Percentiles rank a stretch among this genome's conserved stretches.
Evolutionary conservation across 192 early-diverging fungal species (phyloP).

Genomic region (Coemansia sp.): DNA sequence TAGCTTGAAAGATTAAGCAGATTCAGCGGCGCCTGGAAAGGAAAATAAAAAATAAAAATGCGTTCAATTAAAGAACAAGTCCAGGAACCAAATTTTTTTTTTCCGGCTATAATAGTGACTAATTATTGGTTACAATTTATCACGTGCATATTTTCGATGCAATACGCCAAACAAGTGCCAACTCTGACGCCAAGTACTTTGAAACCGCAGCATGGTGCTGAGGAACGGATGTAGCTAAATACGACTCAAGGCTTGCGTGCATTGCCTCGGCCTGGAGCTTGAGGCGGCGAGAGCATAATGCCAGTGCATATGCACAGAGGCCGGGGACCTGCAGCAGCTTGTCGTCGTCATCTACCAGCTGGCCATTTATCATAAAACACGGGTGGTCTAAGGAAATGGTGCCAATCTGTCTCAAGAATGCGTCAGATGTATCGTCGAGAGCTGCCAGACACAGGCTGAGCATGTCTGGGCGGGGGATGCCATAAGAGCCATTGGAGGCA

Average conservation of each 20-base stretch:
- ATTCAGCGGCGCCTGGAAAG: not conserved
- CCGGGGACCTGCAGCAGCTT: slow-evolving; percentile 25
- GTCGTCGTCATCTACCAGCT: slow-evolving; percentile 24
- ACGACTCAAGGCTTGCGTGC: slow-evolving; percentile 1
- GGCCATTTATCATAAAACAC: slow-evolving; percentile 15
- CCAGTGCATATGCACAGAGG: slow-evolving; percentile 2
- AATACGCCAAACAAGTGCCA: slow-evolving; percentile 1
- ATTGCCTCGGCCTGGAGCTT: not conserved
- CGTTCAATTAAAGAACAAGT: not conserved
- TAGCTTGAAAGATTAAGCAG: not conserved
- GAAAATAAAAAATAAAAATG: not conserved
- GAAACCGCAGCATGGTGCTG: not conserved
- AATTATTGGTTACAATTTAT: not conserved
- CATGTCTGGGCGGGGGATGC: slow-evolving; percentile 6
- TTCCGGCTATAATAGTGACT: not conserved
- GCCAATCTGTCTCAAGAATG: slow-evolving; percentile 16
- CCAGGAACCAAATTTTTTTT: not conserved
- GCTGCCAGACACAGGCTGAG: slow-evolving; percentile 30
- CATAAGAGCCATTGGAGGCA: not conserved
- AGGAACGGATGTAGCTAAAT: not conserved
- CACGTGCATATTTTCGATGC: not conserved
- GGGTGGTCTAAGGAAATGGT: slow-evolving; percentile 7
- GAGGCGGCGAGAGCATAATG: slow-evolving; percentile 6
- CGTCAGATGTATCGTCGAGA: slow-evolving; percentile 22
- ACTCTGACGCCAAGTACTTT: not conserved